A percentile compares a stretch with the other conserved stretches of the same genome.
These are phyloP conservation scores for Saccharomycopsis amapae DNA, from an alignment of 805 yeast species.

Conservation along the genomic window DNA sequence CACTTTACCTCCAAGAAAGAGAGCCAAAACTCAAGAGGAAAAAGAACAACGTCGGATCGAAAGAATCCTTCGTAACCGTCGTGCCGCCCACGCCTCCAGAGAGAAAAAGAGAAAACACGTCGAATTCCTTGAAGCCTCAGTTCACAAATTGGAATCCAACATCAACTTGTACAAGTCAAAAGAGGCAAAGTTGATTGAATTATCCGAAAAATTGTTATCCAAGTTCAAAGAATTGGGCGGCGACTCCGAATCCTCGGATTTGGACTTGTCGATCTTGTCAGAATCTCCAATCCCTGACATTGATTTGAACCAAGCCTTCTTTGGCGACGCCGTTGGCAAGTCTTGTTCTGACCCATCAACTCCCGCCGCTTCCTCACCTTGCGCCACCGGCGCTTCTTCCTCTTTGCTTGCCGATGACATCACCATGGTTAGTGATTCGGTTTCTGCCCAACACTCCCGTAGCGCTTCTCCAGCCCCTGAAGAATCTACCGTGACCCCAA, in stretches of 20 bases:
- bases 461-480: background rate
- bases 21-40: conserved; percentile 95
- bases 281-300: conserved; percentile 19
- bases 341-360: conserved; percentile 4
- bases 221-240: conserved; percentile 11
- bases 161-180: conserved; percentile 14
- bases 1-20: conserved; percentile 85
- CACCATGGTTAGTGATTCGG: conserved; percentile 8
- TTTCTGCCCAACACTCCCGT: background rate
- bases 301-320: conserved; percentile 15
- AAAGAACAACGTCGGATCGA: conserved; percentile 95
- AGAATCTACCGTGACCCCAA: background rate
- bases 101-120: conserved; percentile 93
- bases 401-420: background rate
- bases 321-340: conserved; percentile 17
- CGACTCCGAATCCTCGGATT: conserved; percentile 5
- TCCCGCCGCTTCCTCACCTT: background rate
- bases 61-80: conserved; percentile 84
- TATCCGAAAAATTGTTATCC: conserved; percentile 12
- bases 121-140: conserved; percentile 63
- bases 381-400: conserved; percentile 1
- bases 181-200: conserved; percentile 14
- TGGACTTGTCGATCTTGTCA: conserved; percentile 10
- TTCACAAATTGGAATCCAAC: conserved; percentile 27
- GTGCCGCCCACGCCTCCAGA: conserved; percentile 96